Conservation (phyloP, 2,329 filamentous ascomycete genomes). For the Colletotrichum sp. region DNA sequence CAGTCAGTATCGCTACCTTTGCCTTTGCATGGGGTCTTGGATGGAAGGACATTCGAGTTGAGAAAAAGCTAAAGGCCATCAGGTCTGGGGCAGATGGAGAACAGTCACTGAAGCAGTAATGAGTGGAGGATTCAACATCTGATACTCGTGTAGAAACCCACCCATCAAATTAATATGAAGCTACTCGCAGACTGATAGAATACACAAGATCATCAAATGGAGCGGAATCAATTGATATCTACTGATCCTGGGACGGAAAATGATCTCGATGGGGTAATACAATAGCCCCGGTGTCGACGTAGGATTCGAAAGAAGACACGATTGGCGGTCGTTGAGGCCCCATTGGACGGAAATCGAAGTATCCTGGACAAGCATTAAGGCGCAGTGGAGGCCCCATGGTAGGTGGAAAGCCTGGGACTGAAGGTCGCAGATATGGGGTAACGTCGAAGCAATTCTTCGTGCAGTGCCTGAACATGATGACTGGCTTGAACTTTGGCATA, state of each 20-base stretch:
- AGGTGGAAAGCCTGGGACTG: neutral
- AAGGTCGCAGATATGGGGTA: neutral
- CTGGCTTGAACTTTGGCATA: neutral
- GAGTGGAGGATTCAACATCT: fast-evolving
- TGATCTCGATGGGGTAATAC: neutral
- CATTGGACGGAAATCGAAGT: neutral
- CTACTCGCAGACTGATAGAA: neutral
- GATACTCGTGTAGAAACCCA: fast-evolving
- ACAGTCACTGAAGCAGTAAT: neutral
- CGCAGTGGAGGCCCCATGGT: neutral
- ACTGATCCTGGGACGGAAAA: neutral
- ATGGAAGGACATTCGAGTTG: constrained; percentile 48
- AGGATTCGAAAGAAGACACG: fast-evolving
- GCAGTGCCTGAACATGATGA: neutral
- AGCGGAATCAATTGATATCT: neutral
- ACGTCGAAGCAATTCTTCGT: neutral
- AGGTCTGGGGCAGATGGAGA: neutral
- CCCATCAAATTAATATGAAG: neutral
- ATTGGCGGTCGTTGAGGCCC: fast-evolving
- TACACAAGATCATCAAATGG: fast-evolving
- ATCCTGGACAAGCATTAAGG: neutral
- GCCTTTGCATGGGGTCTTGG: constrained; percentile 47
- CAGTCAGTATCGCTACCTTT: constrained; percentile 32
- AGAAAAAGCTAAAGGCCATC: constrained; percentile 4
- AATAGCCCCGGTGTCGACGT: neutral